Percentiles rank a stretch among this genome's conserved stretches.
Evolutionary conservation across 495 filamentous ascomycete genomes (phyloP).

Genomic region (Aspergillus indologenus): DNA sequence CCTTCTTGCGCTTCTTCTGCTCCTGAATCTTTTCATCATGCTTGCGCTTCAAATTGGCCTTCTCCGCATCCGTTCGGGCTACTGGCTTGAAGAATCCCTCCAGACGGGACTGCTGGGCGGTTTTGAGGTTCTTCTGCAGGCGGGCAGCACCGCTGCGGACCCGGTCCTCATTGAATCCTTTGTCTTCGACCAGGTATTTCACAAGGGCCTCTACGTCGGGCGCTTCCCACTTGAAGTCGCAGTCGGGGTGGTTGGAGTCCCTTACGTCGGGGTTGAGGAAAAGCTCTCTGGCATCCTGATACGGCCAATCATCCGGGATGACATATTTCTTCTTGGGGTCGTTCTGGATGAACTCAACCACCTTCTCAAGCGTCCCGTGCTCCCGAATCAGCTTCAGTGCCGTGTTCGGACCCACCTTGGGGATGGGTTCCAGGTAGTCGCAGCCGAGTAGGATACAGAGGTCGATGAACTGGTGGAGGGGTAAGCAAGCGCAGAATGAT

Average conservation of each 20-base stretch:
- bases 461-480: constrained; percentile 74
- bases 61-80: constrained; percentile 82
- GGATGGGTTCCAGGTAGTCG: constrained; percentile 95
- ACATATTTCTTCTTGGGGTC: constrained; percentile 74
- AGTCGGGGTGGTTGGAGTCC: constrained; percentile 77
- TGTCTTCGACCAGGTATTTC: constrained; percentile 84
- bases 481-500: constrained; percentile 1
- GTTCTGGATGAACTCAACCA: constrained; percentile 73
- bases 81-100: constrained; percentile 97
- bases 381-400: constrained; percentile 92
- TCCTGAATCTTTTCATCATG: constrained; percentile 83
- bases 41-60: constrained; percentile 83
- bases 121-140: constrained; percentile 84
- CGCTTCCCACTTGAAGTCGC: constrained; percentile 96
- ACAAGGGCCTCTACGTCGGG: constrained; percentile 87
- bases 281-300: constrained; percentile 81
- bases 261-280: constrained; percentile 88
- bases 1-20: constrained; percentile 92
- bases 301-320: constrained; percentile 92
- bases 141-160: constrained; percentile 73
- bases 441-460: constrained; percentile 97
- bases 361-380: constrained; percentile 79
- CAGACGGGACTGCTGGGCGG: constrained; percentile 82
- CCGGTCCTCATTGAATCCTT: constrained; percentile 93
- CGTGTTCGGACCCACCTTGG: constrained; percentile 86